These are phyloP conservation scores for Globisporangium carolinianum DNA, from an alignment of 352 stramenopile genomes.

Conservation along the genomic window DNA sequence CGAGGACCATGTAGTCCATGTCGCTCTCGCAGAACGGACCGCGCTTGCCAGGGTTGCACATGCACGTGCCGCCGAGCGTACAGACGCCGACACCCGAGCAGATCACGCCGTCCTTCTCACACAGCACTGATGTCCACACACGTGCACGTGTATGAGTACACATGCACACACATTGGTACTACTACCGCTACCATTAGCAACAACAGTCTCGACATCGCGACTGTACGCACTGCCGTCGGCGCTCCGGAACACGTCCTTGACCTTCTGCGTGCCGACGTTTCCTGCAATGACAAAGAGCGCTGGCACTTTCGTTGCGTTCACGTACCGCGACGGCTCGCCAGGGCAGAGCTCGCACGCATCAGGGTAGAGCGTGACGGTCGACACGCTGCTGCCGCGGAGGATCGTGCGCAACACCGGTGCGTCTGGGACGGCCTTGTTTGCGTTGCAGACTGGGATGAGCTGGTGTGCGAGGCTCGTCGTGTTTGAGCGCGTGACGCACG, in stretches of 20 bases:
- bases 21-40: slow-evolving; percentile 52
- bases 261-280: slow-evolving; percentile 63
- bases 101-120: slow-evolving; percentile 60
- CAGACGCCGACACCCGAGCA: slow-evolving; percentile 62
- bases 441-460: slow-evolving; percentile 55
- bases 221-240: slow-evolving; percentile 50
- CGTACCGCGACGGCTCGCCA: slow-evolving; percentile 30
- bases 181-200: neutral
- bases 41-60: slow-evolving; percentile 51
- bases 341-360: slow-evolving; percentile 64
- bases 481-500: slow-evolving; percentile 38
- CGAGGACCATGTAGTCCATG: slow-evolving; percentile 40
- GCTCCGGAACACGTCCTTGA: slow-evolving; percentile 67
- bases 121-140: slow-evolving; percentile 46
- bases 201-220: neutral
- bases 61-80: slow-evolving; percentile 53
- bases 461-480: slow-evolving; percentile 45
- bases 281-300: slow-evolving; percentile 59
- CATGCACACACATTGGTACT: neutral
- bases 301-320: slow-evolving; percentile 48
- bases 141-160: neutral
- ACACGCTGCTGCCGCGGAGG: slow-evolving; percentile 32
- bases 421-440: slow-evolving; percentile 23
- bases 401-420: slow-evolving; percentile 28
- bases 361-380: slow-evolving; percentile 57